These are phyloP conservation scores for Vaccinium darrowii DNA, from an alignment of 148 eudicot species.

Conservation along the genomic window DNA sequence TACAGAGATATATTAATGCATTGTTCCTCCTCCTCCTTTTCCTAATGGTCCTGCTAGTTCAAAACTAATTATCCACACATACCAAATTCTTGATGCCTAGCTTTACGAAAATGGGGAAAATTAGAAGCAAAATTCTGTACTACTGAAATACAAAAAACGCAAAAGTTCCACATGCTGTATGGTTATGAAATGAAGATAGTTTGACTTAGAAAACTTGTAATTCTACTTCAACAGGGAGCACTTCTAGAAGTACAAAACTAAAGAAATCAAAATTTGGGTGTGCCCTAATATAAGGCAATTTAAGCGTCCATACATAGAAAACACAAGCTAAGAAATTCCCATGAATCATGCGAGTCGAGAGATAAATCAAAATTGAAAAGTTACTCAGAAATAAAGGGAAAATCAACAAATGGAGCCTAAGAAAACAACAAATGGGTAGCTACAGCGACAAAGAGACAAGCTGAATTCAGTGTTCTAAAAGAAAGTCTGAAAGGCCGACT, in stretches of 20 bases:
- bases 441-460: not conserved
- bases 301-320: not conserved
- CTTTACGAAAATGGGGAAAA: not conserved
- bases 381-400: not conserved
- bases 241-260: not conserved
- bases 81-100: not conserved
- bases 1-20: not conserved
- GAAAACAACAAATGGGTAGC: not conserved
- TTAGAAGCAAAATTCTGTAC: not conserved
- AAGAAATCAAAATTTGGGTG: not conserved
- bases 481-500: not conserved
- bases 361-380: not conserved
- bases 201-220: not conserved
- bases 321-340: not conserved
- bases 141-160: not conserved
- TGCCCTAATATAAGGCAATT: not conserved
- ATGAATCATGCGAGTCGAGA: not conserved
- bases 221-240: not conserved
- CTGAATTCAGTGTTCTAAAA: not conserved
- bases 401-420: not conserved
- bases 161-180: not conserved
- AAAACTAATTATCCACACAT: not conserved
- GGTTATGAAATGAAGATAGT: not conserved
- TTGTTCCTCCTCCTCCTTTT: not conserved
- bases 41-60: not conserved